phyloP scores from a whole-genome alignment of 1,284 basidiomycete species.

The Schizophyllum amplum region DNA sequence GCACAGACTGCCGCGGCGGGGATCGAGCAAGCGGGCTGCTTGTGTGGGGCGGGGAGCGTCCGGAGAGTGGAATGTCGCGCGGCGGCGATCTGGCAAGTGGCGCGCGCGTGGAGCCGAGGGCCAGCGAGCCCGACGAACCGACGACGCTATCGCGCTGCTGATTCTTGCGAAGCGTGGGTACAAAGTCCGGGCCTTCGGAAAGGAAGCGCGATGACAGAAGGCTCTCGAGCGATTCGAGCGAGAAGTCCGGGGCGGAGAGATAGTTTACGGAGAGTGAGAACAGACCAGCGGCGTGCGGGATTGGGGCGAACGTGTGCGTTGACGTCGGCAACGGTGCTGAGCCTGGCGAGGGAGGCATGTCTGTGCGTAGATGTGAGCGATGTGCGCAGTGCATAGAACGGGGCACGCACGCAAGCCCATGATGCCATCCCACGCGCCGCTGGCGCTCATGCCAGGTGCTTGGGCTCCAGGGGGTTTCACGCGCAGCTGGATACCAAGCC shows the following conservation, averaged over 20 bases:
- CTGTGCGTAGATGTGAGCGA: neutral
- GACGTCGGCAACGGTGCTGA: slow-evolving; percentile 7
- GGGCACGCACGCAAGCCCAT: slow-evolving; percentile 19
- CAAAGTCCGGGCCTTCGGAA: slow-evolving; percentile 22
- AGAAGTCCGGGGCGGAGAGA: slow-evolving; percentile 57
- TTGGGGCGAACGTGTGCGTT: slow-evolving; percentile 13
- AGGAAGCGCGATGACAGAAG: slow-evolving; percentile 60
- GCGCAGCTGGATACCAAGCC: slow-evolving; percentile 47
- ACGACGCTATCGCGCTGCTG: slow-evolving; percentile 33
- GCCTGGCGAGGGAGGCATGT: slow-evolving; percentile 3
- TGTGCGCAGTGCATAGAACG: neutral
- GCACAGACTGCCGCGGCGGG: neutral
- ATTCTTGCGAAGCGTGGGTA: slow-evolving; percentile 47
- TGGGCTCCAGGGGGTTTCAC: slow-evolving; percentile 22
- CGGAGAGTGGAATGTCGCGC: neutral
- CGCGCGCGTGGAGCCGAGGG: neutral
- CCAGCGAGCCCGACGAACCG: neutral
- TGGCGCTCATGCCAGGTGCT: slow-evolving; percentile 3
- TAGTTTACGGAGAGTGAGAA: slow-evolving; percentile 55
- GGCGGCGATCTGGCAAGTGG: neutral
- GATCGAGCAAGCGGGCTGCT: neutral
- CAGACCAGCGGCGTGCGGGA: slow-evolving; percentile 42
- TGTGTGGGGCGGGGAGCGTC: neutral
- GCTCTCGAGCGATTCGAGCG: slow-evolving; percentile 66
- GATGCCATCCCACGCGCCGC: slow-evolving; percentile 23